A percentile compares a stretch with the other conserved stretches of the same genome.
Evolutionary conservation across 257 asterid species (phyloP).

Genomic region (Solanum tarapatanum): DNA sequence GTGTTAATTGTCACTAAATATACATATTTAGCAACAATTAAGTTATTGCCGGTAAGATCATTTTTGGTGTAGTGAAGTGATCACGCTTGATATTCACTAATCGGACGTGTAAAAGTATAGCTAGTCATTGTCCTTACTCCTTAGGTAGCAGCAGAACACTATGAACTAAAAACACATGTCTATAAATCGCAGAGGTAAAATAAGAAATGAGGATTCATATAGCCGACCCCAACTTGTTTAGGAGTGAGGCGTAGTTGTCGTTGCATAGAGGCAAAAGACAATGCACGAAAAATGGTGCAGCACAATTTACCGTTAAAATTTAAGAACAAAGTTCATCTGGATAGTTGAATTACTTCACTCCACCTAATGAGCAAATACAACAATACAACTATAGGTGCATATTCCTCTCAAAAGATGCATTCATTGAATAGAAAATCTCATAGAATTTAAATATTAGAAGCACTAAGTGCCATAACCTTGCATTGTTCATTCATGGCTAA

Average conservation of each 20-base stretch:
- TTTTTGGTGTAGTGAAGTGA: background rate
- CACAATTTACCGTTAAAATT: background rate
- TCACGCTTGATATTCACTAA: background rate
- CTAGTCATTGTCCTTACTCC: background rate
- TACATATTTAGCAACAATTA: background rate
- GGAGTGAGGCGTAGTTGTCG: background rate
- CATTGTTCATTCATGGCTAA: slow-evolving; percentile 97
- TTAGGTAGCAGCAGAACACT: background rate
- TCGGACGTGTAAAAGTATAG: background rate
- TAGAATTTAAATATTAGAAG: slow-evolving; percentile 27
- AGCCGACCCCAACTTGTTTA: background rate
- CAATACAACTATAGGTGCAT: background rate
- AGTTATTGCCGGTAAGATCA: background rate
- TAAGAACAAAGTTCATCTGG: background rate
- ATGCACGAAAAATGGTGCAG: background rate
- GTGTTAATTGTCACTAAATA: fast-evolving
- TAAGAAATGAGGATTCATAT: background rate
- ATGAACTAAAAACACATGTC: background rate
- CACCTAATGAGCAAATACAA: slow-evolving; percentile 4
- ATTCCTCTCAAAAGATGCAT: background rate
- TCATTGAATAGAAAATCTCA: background rate
- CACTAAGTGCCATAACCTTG: slow-evolving; percentile 83
- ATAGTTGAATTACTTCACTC: background rate
- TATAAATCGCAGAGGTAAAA: background rate
- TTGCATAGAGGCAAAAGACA: background rate